Evolutionary conservation across 179 eudicot genomes (phyloP), one percentile per base, ranked within the genome.

Genomic region (Patellifolia procumbens): DNA sequence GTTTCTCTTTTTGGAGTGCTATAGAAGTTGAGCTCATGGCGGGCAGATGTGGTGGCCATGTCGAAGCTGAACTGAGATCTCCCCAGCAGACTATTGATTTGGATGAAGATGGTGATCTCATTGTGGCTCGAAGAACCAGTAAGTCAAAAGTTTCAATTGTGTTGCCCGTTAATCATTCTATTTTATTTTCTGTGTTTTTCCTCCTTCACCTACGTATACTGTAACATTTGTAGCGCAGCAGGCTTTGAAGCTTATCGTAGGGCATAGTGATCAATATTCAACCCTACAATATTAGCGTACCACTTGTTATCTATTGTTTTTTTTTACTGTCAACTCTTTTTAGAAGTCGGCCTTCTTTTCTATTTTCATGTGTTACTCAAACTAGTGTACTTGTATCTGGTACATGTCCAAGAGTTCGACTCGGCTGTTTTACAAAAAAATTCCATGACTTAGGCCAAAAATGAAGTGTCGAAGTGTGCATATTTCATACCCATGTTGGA

Each of bases 51-150:
- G 66, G 9, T 77, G 75, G 61, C 62, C 32, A 56, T 22, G 65
- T 43, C 4, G 26, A 71, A 71, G 76, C 73, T 63, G 84, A 83
- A 72, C 35, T 74, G 7, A 63, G 68, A 69, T 73, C 83, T 69
- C 31, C 2, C 5, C 58, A 75, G 34, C 80, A 81, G 66, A 71
- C 26, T 29, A 74, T 78, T 81, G 82, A 75, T 72, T 71, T 86
- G 65, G 99, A 95, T 87, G 97, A 90, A 81, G 99, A 95, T 83
- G 99, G 99, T 59, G 97, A 95, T 77, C 94, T 95, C 74, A 79
- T 93, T 78, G 76, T 95, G 76, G 63, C 89, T 71, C 87, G 97
- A 45, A 83, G 92, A 59, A 81, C 68, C 42, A 80, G 96, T 90
- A 80, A 88, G 90, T 80, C 9, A 32, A 19, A 31, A 9, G 74